Conservation (phyloP, 106 monocot species). For the Chionographis japonica region DNA sequence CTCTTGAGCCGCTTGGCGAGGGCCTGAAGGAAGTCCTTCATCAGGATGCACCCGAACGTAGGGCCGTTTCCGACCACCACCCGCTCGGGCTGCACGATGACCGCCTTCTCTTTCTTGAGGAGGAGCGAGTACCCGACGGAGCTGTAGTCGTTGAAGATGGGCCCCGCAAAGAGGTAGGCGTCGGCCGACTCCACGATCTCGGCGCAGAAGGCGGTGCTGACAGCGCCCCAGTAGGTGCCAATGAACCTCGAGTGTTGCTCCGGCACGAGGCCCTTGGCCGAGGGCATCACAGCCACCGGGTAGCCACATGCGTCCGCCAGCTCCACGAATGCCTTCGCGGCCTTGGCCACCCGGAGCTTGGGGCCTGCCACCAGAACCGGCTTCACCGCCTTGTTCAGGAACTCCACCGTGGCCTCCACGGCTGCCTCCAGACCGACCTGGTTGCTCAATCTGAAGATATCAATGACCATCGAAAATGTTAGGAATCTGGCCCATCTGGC, state of each 20-base stretch:
- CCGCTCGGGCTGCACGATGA: slow-evolving; percentile 44
- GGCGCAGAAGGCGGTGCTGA: slow-evolving; percentile 42
- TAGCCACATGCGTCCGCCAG: slow-evolving; percentile 32
- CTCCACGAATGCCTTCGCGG: slow-evolving; percentile 25
- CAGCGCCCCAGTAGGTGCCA: slow-evolving; percentile 51
- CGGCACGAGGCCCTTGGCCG: slow-evolving; percentile 38
- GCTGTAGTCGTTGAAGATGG: slow-evolving; percentile 48
- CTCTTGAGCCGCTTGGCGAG: slow-evolving; percentile 32
- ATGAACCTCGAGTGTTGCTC: slow-evolving; percentile 38
- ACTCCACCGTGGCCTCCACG: slow-evolving; percentile 27
- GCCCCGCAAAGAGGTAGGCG: slow-evolving; percentile 35
- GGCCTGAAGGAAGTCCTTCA: slow-evolving; percentile 42
- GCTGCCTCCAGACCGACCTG: slow-evolving; percentile 25
- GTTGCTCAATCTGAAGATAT: slow-evolving; percentile 15
- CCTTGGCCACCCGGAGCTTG: slow-evolving; percentile 35
- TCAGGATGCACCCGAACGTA: slow-evolving; percentile 40
- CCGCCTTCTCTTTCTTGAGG: slow-evolving; percentile 41
- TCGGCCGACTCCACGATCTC: slow-evolving; percentile 53
- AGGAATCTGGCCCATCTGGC: background rate
- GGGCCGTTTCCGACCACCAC: slow-evolving; percentile 35
- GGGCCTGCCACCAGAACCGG: slow-evolving; percentile 39
- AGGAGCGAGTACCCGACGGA: slow-evolving; percentile 50
- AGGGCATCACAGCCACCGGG: slow-evolving; percentile 32
- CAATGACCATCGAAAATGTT: background rate
- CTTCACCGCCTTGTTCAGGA: slow-evolving; percentile 50